Percentiles rank a stretch among this genome's conserved stretches.
Conservation (phyloP, 2,329 filamentous ascomycete species). For the Clonostachys rosea region DNA sequence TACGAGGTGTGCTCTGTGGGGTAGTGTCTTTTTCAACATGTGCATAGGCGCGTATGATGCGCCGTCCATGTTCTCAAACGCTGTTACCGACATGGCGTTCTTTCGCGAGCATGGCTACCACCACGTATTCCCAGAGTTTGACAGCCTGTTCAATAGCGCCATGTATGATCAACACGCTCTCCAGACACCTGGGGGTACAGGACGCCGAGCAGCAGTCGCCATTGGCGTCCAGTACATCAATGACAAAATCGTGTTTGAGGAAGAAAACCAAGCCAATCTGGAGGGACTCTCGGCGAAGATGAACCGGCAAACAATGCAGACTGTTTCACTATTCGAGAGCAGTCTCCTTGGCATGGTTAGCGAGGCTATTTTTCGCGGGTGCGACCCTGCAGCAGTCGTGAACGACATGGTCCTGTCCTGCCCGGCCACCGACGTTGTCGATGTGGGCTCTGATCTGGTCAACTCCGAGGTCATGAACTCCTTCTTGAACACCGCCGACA, state of each 20-base stretch:
- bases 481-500: conserved; percentile 10
- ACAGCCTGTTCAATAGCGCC: conserved; percentile 6
- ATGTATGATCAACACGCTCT: conserved; percentile 7
- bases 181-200: conserved; percentile 7
- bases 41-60: conserved; percentile 10
- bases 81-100: conserved; percentile 13
- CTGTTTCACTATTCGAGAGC: conserved; percentile 10
- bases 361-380: conserved; percentile 9
- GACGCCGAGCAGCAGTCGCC: conserved; percentile 7
- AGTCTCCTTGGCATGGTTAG: conserved; percentile 11
- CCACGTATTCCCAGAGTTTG: conserved; percentile 9
- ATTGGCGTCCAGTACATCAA: conserved; percentile 9
- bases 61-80: conserved; percentile 12
- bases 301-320: conserved; percentile 6
- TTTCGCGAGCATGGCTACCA: conserved; percentile 14
- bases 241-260: conserved; percentile 9
- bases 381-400: conserved; percentile 10
- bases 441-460: conserved; percentile 10
- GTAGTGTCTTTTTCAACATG: conserved; percentile 9
- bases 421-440: conserved; percentile 11
- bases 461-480: conserved; percentile 13
- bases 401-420: conserved; percentile 11
- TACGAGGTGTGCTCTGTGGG: conserved; percentile 11
- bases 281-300: conserved; percentile 5
- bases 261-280: conserved; percentile 3